Base-by-base conservation (phyloP, 176 grass and related monocot genomes). In the Oryza punctata region DNA sequence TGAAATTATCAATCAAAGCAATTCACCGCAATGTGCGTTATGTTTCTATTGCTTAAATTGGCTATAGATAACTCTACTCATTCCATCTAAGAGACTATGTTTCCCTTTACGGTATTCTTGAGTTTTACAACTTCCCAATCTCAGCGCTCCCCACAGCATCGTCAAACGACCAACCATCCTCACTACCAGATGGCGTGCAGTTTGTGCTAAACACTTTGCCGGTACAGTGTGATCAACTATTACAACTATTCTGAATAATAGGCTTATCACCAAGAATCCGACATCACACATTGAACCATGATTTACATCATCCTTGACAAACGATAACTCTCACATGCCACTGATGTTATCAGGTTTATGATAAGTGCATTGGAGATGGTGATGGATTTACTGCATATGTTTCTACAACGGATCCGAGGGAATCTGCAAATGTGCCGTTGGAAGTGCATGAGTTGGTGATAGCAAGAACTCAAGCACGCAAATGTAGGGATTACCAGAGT, bases 381-480 rank as follows among this genome's bases (percentile, higher is more conserved):
- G 91, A 93, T 32, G 88, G 91, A 26, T 79, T 93, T 16, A 85
- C 85, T 11, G 88, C 85, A 24, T 90, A 90, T 47, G 88, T 90
- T 63, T 64, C 87, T 74, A 80, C 88, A 47, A 76, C 73, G 1
- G 73, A 83, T 30, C 88, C 74, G 0, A 83, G 66, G 28, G 86
- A 88, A 57, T 88, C 73, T 23, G 54, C 28, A 0, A 65, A 52
- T 54, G 79, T 78, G 52, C 54, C 79, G 32, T 19, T 63, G 7
- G 69, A 88, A 66, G 85, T 93, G 54, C 85, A 80, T 40, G 82
- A 82, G 61, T 32, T 80, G 27, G 82, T 85, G 67, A 80, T 81
- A 10, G 50, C 49, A 27, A 83, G 79, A 71, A 80, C 69, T 60
- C 26, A 67, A 73, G 91, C 88, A 50, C 81, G 54, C 30, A 43